A percentile compares a stretch with the other conserved stretches of the same genome.
phyloP scores from a whole-genome alignment of 139 green algal species.

The Nannochloris sp. region DNA sequence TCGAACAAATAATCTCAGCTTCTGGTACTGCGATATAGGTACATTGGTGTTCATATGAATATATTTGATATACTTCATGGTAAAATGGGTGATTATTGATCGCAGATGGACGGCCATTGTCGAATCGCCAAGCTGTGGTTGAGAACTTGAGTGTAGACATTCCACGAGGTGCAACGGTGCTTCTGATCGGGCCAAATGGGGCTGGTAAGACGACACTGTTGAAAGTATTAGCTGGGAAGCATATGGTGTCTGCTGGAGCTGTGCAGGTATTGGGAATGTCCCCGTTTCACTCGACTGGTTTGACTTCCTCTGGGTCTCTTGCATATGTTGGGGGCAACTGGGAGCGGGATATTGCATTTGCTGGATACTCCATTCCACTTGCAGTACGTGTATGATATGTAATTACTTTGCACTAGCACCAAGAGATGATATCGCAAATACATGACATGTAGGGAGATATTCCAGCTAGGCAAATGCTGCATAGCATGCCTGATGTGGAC shows the following conservation, averaged over 20 bases:
- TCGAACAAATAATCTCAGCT: slow-evolving; percentile 35
- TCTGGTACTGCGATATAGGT: slow-evolving; percentile 72
- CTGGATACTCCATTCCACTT: slow-evolving; percentile 57
- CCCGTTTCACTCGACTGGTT: slow-evolving; percentile 84
- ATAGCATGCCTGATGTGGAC: slow-evolving; percentile 57
- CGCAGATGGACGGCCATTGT: slow-evolving; percentile 70
- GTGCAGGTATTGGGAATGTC: slow-evolving; percentile 70
- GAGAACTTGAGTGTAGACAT: slow-evolving; percentile 54
- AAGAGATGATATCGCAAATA: neutral
- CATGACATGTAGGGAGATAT: slow-evolving; percentile 58
- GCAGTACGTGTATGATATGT: neutral
- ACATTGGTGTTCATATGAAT: neutral
- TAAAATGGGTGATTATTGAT: neutral
- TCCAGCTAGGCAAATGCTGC: slow-evolving; percentile 78
- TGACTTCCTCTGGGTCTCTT: slow-evolving; percentile 71
- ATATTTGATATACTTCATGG: neutral
- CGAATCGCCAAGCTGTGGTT: slow-evolving; percentile 53
- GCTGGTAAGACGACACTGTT: slow-evolving; percentile 82
- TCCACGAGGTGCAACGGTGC: slow-evolving; percentile 44
- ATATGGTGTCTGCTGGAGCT: slow-evolving; percentile 64
- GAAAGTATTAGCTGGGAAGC: slow-evolving; percentile 80
- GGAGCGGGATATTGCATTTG: slow-evolving; percentile 88
- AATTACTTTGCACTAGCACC: too few relatives aligned
- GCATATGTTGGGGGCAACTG: slow-evolving; percentile 92
- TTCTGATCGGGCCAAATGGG: slow-evolving; percentile 81